Base-by-base conservation (phyloP, 129 eudicot species). In the Artemisia annua region DNA sequence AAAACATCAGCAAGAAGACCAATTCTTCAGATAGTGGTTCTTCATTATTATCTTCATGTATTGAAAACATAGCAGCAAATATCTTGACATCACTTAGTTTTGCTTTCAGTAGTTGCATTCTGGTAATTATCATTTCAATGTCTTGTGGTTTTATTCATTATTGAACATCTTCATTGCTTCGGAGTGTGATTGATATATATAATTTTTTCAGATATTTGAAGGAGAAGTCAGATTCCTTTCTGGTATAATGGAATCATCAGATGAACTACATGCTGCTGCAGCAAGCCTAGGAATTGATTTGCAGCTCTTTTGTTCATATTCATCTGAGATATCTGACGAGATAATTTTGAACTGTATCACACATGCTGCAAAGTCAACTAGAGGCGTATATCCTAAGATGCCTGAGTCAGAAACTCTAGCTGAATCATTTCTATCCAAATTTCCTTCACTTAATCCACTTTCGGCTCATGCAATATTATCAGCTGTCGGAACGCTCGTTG, bases 361-460 rank as follows among this genome's bases (percentile, higher is more conserved):
- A 68, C 63, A 78, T 73, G 83, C 83, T 58, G 75, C 73, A 44
- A 79, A 87, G 75, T 71, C 67, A 65, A 75, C 69, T 20, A 75
- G 75, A 59, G 80, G 84, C 83, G 75, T 88, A 9, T 87, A 75
- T 69, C 91, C 97, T 32, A 85, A 79, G 71, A 87, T 95, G 85
- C 80, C 88, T 9, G 99, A 95, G 57, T 86, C 99, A 66, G 94
- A 90, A 80, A 86, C 86, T 69, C 76, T 90, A 52, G 99, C 96
- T 49, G 99, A 95, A 83, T 88, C 97, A 19, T 95, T 95, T 79
- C 83, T 95, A 24, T 77, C 94, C 63, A 65, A 76, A 60, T 88
- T 90, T 67, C 89, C 96, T 82, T 95, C 99, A 63, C 65, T 95
- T n/a, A 95, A 95, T 85, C 94, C 99, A 44, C 91, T 95, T 57